Conservation (phyloP, 768 basidiomycete species). For the Lactarius hatsudake region DNA sequence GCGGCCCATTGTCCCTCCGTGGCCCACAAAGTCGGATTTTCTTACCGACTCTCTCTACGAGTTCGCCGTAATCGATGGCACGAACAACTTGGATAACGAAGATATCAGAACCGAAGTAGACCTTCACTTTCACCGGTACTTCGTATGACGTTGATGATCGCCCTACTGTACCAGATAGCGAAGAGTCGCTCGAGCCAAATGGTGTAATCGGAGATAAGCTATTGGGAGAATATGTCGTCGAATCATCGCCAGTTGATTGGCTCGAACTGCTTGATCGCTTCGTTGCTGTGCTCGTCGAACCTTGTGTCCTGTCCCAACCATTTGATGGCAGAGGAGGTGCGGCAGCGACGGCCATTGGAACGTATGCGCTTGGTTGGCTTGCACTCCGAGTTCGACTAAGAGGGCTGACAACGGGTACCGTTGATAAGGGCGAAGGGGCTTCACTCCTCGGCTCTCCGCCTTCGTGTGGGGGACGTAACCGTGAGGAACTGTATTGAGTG, state of each 20-base stretch:
- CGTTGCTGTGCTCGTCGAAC: conserved; percentile 40
- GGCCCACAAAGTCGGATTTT: conserved; percentile 93
- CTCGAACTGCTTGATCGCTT: conserved; percentile 86
- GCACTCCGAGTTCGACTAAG: conserved; percentile 65
- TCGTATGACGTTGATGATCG: conserved; percentile 54
- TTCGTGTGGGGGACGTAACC: conserved; percentile 24
- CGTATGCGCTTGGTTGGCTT: conserved; percentile 75
- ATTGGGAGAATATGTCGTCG: conserved; percentile 82
- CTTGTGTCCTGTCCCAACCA: conserved; percentile 50
- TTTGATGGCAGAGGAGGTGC: conserved; percentile 52
- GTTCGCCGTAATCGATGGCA: conserved; percentile 71
- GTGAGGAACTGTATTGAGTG: conserved; percentile 23
- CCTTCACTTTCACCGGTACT: conserved; percentile 81
- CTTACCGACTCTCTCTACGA: conserved; percentile 86
- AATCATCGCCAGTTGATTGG: conserved; percentile 76
- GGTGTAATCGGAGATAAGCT: conserved; percentile 86
- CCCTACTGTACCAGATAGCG: conserved; percentile 52
- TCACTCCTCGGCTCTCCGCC: conserved; percentile 11
- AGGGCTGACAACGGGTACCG: conserved; percentile 30
- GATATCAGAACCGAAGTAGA: conserved; percentile 92
- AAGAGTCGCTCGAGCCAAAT: conserved; percentile 87
- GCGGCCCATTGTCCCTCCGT: conserved; percentile 69
- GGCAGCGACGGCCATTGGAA: conserved; percentile 48
- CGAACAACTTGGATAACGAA: conserved; percentile 91
- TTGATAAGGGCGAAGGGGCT: conserved; percentile 14